A percentile compares a stretch with the other conserved stretches of the same genome.
phyloP scores from a whole-genome alignment of 2,329 filamentous ascomycete genomes.

The Ceratocystis harringtonii region DNA sequence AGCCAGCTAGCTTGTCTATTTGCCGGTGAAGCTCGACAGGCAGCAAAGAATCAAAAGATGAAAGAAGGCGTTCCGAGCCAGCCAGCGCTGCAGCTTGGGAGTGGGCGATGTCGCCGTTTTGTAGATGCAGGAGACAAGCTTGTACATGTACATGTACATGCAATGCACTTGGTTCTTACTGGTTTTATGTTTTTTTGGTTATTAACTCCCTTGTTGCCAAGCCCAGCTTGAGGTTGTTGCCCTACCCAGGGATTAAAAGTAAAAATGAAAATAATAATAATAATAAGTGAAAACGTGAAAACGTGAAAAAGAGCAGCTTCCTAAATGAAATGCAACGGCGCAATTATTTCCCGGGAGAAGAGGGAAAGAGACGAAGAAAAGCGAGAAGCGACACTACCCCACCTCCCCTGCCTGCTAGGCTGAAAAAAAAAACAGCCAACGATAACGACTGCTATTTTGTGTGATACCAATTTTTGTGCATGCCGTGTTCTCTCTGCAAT shows the following conservation, averaged over 20 bases:
- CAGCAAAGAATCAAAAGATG: no score
- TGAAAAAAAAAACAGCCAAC: background rate
- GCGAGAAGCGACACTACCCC: no score
- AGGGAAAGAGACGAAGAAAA: background rate
- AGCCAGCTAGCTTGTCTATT: no score
- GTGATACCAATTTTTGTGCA: background rate
- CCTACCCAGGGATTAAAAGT: background rate
- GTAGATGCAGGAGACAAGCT: background rate
- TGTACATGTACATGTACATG: background rate
- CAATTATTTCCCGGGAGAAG: background rate
- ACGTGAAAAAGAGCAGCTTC: no score
- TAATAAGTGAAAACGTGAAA: no score
- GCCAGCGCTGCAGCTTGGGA: background rate
- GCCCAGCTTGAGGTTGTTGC: background rate
- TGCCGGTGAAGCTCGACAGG: no score
- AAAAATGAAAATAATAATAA: no score
- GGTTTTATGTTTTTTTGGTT: background rate
- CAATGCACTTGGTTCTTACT: background rate
- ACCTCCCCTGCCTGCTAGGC: background rate
- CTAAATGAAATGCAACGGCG: background rate
- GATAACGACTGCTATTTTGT: background rate
- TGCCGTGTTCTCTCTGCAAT: background rate
- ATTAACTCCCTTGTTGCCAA: no score
- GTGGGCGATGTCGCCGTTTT: background rate
- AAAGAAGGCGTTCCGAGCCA: no score